A percentile compares a stretch with the other conserved stretches of the same genome.
Evolutionary conservation across 768 basidiomycete species (phyloP).

Genomic region (Amanita rubescens): DNA sequence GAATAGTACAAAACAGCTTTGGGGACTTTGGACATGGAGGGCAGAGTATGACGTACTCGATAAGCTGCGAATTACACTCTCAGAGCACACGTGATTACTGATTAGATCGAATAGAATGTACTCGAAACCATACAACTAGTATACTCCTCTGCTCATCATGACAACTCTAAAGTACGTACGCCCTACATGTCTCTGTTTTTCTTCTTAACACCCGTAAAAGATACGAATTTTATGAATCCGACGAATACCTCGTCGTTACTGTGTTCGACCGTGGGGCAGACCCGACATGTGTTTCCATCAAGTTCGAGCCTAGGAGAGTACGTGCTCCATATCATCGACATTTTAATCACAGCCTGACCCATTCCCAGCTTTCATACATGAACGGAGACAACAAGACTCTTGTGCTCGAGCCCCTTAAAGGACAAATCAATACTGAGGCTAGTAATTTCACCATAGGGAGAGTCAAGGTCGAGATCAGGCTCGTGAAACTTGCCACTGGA

Average conservation of each 20-base stretch:
- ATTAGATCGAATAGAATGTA: conserved; percentile 35
- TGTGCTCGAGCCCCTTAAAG: conserved; percentile 72
- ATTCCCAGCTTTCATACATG: conserved; percentile 45
- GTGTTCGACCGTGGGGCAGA: conserved; percentile 77
- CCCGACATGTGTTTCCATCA: conserved; percentile 50
- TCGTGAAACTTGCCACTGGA: conserved; percentile 59
- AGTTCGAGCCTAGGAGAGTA: conserved; percentile 62
- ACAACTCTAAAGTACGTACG: conserved; percentile 26
- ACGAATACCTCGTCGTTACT: conserved; percentile 64
- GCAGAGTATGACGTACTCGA: background rate
- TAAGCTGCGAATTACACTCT: background rate
- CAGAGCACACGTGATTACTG: conserved; percentile 4
- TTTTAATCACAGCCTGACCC: conserved; percentile 6
- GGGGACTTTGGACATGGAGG: conserved; percentile 32
- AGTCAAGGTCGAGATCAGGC: conserved; percentile 82
- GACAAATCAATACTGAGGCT: conserved; percentile 61
- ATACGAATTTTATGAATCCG: conserved; percentile 86
- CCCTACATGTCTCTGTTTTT: background rate
- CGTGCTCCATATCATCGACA: conserved; percentile 7
- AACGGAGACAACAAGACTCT: conserved; percentile 70
- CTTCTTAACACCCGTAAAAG: conserved; percentile 25
- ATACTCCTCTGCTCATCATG: conserved; percentile 16
- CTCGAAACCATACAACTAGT: conserved; percentile 19
- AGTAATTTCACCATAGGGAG: conserved; percentile 67
- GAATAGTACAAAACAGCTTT: conserved; percentile 81